Evolutionary conservation across 2,329 filamentous ascomycete species (phyloP), one percentile per base, ranked within the genome.

Genomic region (Chaetoscypha palmicola): DNA sequence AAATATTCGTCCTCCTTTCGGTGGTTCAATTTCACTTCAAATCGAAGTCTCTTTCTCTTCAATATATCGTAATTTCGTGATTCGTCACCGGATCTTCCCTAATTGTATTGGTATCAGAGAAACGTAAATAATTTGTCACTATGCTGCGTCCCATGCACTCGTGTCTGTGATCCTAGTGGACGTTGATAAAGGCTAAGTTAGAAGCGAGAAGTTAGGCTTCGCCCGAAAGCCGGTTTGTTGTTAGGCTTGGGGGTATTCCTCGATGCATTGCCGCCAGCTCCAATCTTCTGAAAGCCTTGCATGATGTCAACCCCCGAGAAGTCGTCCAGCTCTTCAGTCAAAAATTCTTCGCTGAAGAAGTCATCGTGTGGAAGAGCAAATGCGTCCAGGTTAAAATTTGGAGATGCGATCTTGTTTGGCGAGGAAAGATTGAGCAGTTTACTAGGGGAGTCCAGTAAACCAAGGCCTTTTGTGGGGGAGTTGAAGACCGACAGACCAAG

Each of bases 271-370:
- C 39, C 47, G 28, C 42, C 41, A 32, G 83, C 83, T 5, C 83
- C 83, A 59, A 89, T 88, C 66, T 81, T 84, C 60, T 83, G 77
- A 56, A 88, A 89, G 8, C 83, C 83, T 58, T 86, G 80, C 35
- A 85, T 73, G 52, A 89, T 81, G 56, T 89, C 84, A 39, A 88
- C 72, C 1, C 74, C 77, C 11, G 74, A 65, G 47, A 69, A 70
- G 33, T 81, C 78, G 46, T 76, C 70, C 2, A 68, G 67, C 31
- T 79, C 77, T 47, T 83, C 79, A 45, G 71, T 69, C 40, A 79
- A 67, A 31, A 81, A 70, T 26, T 79, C 73, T 0, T 69, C 53
- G 16, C 69, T 65, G 54, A 73, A 78, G 22, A 78, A 71, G 11
- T 77, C 74, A 5, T 76, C 71, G 4, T 75, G 71, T 4, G 55